Base-by-base conservation (phyloP, 2,329 filamentous ascomycete genomes). In the Fusarium caatingaense region DNA sequence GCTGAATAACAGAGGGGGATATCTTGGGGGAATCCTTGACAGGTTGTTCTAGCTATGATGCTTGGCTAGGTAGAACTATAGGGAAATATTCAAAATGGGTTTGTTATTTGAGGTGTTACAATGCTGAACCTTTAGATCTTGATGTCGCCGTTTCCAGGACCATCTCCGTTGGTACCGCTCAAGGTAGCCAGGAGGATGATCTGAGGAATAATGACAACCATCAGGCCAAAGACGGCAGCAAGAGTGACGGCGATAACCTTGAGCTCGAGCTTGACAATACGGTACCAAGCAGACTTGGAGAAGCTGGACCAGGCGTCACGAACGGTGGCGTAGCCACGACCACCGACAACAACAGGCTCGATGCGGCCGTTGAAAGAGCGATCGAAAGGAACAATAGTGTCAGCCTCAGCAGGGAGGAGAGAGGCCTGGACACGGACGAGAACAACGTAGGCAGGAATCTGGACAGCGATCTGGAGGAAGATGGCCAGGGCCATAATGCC, bases 351-450 rank as follows among this genome's bases (percentile, higher is more conserved):
- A 64, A 88, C 87, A n/a, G 92, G 90, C 69, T 91, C 88, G 28
- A 95, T 88, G 77, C 90, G 91, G 73, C 93, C 93, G 68, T 87
- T 88, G 76, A 97, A 97, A 30, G 91, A 91, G 70, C 94, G 92
- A 84, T 98, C 95, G 75, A 98, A 97, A 32, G 93, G 91, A 37
- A 98, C 90, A 69, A 98, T 92, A 27, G 93, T 89, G 81, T 97
- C 91, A 71, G 94, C 87, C 20, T 93, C 90, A 63, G 93, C 91
- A 1, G 93, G 88, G 5, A 98, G 88, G 73, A 97, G 89, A 50
- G 93, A 95, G 9, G 94, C 94, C 78, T 97, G 93, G 37, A 97
- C 90, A 68, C 95, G 93, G 71, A 92, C 86, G 63, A 97, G 88
- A 23, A 93, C 88, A 32, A 95, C 92, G 63, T 88, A 86, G 41